Conservation (phyloP, 805 yeast species). For the Cyberlindnera euphorbiae region DNA sequence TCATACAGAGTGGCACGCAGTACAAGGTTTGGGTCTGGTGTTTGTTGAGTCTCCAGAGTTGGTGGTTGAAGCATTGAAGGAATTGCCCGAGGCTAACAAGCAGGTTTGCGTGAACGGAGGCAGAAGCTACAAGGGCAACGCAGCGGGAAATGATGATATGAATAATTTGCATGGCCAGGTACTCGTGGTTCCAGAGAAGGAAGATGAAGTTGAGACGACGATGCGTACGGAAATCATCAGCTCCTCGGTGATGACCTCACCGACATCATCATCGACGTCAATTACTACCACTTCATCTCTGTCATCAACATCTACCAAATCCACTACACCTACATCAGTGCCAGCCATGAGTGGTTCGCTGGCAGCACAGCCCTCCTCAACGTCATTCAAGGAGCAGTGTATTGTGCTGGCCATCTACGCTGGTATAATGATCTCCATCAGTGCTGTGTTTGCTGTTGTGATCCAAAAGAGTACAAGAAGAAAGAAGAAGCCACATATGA, state of each 20-base stretch:
- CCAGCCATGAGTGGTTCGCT: no score
- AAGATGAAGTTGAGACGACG: no score
- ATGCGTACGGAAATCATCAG: no score
- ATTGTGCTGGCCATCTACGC: slow-evolving; percentile 28
- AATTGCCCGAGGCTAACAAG: slow-evolving; percentile 40
- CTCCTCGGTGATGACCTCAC: no score
- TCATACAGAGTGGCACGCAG: slow-evolving; percentile 81
- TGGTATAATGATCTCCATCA: slow-evolving; percentile 25
- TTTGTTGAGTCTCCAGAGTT: slow-evolving; percentile 64
- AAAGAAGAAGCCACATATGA: no score
- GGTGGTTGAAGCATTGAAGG: slow-evolving; percentile 36
- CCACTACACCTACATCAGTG: neutral
- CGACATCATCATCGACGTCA: no score
- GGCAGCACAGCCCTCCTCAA: no score
- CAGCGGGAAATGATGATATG: slow-evolving; percentile 61
- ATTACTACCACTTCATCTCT: neutral
- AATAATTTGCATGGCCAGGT: slow-evolving; percentile 46
- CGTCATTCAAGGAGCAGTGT: slow-evolving; percentile 19
- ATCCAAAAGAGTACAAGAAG: slow-evolving; percentile 7
- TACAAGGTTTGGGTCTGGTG: slow-evolving; percentile 71
- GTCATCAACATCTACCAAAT: neutral
- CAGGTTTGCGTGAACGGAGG: slow-evolving; percentile 43
- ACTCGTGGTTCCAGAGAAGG: neutral
- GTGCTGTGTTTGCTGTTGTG: slow-evolving; percentile 7
- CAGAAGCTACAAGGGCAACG: slow-evolving; percentile 56